Conservation (phyloP, 23 red algal species). For the Gracilaria caudata region DNA sequence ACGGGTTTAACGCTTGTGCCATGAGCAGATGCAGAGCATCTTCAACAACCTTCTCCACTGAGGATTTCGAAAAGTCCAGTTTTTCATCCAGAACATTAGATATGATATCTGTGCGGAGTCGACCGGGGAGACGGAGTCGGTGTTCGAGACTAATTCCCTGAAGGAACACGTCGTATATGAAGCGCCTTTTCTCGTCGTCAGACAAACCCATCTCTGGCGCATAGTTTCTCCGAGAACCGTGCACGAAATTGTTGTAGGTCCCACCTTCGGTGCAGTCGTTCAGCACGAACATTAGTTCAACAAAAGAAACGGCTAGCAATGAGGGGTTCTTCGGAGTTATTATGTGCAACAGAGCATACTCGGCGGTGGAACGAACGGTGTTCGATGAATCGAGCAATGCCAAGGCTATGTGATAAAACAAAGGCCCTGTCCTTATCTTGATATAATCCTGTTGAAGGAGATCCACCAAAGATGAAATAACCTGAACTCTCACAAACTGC, state of each 20-base stretch:
- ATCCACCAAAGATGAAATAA: constrained; percentile 53
- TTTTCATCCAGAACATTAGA: constrained; percentile 49
- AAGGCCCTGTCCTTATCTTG: constrained; percentile 57
- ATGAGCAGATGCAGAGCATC: constrained; percentile 30
- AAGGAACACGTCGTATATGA: constrained; percentile 47
- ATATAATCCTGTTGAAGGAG: constrained; percentile 80
- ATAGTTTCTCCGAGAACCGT: background rate
- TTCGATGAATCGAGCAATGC: constrained; percentile 41
- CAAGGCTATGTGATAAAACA: constrained; percentile 64
- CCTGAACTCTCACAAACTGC: constrained; percentile 57
- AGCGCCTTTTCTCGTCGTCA: constrained; percentile 1
- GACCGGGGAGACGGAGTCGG: constrained; percentile 20
- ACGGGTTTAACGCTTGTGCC: constrained; percentile 4
- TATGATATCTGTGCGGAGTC: constrained; percentile 53
- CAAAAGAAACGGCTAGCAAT: constrained; percentile 24
- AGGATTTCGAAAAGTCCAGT: constrained; percentile 31
- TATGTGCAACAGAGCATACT: constrained; percentile 56
- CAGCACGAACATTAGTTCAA: constrained; percentile 79
- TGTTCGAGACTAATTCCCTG: constrained; percentile 53
- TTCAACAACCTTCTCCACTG: constrained; percentile 11
- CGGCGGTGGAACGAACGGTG: constrained; percentile 52
- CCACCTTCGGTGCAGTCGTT: constrained; percentile 60
- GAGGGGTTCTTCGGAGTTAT: constrained; percentile 38
- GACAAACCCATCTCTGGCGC: background rate
- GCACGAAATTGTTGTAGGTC: constrained; percentile 36